These are phyloP conservation scores for Ramularia collo-cygni DNA, from an alignment of 2,329 filamentous ascomycete genomes.

Conservation along the genomic window DNA sequence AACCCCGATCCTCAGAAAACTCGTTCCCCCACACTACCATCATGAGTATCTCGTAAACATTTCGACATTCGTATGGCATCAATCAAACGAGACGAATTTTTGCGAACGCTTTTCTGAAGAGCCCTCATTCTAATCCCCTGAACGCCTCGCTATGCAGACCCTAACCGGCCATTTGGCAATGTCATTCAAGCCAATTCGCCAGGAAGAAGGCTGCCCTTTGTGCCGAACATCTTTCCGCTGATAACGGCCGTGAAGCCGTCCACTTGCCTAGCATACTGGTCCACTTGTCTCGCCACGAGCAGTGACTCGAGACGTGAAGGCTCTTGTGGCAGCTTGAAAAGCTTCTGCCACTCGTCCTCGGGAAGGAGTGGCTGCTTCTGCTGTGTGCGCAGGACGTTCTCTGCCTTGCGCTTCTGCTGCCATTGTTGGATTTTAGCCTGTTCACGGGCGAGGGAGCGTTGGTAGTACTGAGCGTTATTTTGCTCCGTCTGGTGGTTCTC, in stretches of 20 bases:
- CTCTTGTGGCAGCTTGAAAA: conserved; percentile 97
- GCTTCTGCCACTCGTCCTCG: conserved; percentile 95
- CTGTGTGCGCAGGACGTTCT: conserved; percentile 77
- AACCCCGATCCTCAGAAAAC: no score
- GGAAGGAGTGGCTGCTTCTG: conserved; percentile 85
- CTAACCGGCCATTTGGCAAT: conserved; percentile 3
- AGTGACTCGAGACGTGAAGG: conserved; percentile 88
- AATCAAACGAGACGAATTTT: no score
- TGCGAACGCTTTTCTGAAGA: no score
- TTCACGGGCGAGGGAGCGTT: conserved; percentile 85
- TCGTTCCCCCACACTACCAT: no score
- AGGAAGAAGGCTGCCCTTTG: conserved; percentile 63
- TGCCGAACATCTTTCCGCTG: conserved; percentile 96
- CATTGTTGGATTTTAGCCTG: conserved; percentile 94
- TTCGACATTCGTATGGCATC: no score
- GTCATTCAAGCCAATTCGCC: conserved; percentile 37
- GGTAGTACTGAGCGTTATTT: conserved; percentile 98
- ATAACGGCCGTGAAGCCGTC: conserved; percentile 91
- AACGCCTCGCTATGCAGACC: conserved; percentile 22
- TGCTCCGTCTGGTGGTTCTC: conserved; percentile 97
- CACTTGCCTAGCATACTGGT: conserved; percentile 96
- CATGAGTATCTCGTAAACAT: no score
- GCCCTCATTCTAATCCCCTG: not conserved
- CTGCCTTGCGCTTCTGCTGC: conserved; percentile 93
- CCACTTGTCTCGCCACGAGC: conserved; percentile 90